Conservation (phyloP, 2,329 filamentous ascomycete genomes). For the Leptographium wingfieldii region DNA sequence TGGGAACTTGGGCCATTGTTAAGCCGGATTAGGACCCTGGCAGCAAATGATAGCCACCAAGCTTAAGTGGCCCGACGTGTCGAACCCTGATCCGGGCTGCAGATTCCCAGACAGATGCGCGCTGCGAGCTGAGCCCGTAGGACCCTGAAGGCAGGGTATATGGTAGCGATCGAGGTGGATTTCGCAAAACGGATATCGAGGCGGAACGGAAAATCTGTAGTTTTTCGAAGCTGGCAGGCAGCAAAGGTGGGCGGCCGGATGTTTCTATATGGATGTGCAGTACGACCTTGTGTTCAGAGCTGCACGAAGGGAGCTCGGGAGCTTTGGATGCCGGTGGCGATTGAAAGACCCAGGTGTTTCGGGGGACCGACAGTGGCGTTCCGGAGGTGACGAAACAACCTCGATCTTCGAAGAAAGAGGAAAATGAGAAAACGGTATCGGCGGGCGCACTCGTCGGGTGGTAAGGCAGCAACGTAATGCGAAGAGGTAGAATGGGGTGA, state of each 20-base stretch:
- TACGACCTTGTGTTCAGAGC: neutral
- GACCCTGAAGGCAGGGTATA: neutral
- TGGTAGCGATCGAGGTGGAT: neutral
- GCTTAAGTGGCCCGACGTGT: neutral
- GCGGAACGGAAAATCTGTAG: neutral
- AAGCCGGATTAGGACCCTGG: neutral
- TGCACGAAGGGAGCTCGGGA: neutral
- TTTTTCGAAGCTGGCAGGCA: neutral
- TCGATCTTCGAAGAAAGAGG: neutral
- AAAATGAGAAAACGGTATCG: neutral
- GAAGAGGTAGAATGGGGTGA: neutral
- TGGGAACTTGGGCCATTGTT: conserved; percentile 72
- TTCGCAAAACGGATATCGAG: neutral
- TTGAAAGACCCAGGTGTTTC: neutral
- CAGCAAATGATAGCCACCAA: neutral
- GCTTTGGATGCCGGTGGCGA: neutral
- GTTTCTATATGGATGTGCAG: neutral
- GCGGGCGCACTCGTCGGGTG: neutral
- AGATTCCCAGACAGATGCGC: neutral
- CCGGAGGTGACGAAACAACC: neutral
- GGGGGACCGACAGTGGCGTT: neutral
- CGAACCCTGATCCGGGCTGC: neutral
- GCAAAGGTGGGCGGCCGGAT: neutral
- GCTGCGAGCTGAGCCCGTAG: neutral
- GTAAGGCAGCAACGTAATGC: neutral